Conservation (phyloP, 1,139 yeast genomes). For the Geotrichum candidum region DNA sequence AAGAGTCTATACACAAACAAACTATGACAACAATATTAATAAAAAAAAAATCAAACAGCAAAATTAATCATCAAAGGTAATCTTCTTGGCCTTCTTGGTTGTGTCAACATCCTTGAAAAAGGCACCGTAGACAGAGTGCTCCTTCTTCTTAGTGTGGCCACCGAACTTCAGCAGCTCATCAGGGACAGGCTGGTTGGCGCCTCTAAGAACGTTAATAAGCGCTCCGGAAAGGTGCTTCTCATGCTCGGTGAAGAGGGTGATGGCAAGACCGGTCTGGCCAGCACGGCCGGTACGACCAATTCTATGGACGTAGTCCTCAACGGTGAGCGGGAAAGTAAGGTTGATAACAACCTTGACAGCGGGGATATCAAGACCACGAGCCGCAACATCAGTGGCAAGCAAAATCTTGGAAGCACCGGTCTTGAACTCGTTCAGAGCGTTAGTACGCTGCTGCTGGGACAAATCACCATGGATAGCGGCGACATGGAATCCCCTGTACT, state of each 20-base stretch:
- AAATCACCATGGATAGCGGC: constrained; percentile 97
- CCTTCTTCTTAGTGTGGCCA: constrained; percentile 95
- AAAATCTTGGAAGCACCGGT: constrained; percentile 67
- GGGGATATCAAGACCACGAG: constrained; percentile 96
- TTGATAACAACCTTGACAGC: constrained; percentile 94
- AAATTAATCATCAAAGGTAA: constrained; percentile 49
- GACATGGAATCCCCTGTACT: constrained; percentile 67
- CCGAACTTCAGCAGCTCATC: constrained; percentile 93
- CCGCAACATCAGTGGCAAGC: constrained; percentile 98
- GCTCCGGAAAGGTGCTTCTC: constrained; percentile 97
- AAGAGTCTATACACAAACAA: background rate
- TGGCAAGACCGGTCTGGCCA: constrained; percentile 61
- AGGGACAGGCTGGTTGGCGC: constrained; percentile 96
- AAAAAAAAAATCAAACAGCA: background rate
- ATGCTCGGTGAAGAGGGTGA: constrained; percentile 60
- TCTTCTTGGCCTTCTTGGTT: constrained; percentile 82
- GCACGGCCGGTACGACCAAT: constrained; percentile 97
- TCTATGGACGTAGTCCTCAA: constrained; percentile 96
- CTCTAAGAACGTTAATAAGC: constrained; percentile 80
- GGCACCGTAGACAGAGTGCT: constrained; percentile 94
- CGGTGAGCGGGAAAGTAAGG: constrained; percentile 93
- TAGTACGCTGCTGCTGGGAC: constrained; percentile 86
- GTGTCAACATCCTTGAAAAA: constrained; percentile 89
- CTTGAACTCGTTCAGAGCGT: constrained; percentile 80
- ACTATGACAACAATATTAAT: background rate